These are phyloP conservation scores for Jimgerdemannia lactiflua DNA, from an alignment of 192 early-diverging fungal species.

Conservation along the genomic window DNA sequence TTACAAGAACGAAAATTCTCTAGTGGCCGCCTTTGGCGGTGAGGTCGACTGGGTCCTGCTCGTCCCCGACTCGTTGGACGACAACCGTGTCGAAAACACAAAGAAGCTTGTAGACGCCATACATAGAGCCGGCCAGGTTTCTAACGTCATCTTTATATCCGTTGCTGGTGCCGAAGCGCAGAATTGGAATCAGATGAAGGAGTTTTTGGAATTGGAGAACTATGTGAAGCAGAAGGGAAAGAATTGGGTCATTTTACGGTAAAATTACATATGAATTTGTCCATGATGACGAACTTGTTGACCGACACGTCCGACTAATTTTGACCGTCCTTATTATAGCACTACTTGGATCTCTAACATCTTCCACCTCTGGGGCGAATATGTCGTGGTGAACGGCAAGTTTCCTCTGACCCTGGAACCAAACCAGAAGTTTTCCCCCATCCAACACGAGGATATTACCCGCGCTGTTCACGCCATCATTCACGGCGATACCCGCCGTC, in stretches of 20 bases:
- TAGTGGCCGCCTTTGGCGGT: neutral
- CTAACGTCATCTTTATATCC: neutral
- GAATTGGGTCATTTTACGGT: neutral
- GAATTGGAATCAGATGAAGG: neutral
- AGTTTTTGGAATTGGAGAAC: neutral
- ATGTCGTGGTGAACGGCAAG: neutral
- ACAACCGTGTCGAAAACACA: neutral
- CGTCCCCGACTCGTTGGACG: neutral
- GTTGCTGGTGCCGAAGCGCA: neutral
- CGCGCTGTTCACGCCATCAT: neutral
- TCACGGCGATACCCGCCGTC: neutral
- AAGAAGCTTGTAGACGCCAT: neutral
- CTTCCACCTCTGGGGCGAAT: neutral
- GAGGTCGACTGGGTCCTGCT: neutral
- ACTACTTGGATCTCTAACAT: neutral
- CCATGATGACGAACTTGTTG: too few relatives aligned
- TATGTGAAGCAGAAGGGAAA: neutral
- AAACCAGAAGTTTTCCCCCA: neutral
- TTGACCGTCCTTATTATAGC: too few relatives aligned
- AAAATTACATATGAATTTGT: too few relatives aligned
- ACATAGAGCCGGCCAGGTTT: neutral
- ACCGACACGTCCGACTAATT: too few relatives aligned
- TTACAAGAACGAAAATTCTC: neutral
- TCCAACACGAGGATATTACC: neutral
- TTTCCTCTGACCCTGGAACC: neutral